Evolutionary conservation across 176 grass and related monocot genomes (phyloP), one percentile per base, ranked within the genome.

Genomic region (Cenchrus americanus): DNA sequence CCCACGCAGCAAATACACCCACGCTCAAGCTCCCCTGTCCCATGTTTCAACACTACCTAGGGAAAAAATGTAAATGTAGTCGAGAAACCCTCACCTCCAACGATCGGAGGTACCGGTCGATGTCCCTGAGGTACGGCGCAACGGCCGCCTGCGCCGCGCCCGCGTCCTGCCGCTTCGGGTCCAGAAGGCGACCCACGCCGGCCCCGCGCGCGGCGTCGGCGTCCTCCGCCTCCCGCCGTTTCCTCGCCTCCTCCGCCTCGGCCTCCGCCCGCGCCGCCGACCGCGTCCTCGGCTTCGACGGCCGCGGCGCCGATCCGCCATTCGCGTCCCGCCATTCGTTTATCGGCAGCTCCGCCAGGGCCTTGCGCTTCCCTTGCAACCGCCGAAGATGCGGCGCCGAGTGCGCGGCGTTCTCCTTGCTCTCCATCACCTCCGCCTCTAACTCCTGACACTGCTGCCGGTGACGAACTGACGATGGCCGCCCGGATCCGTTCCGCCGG

Each of bases 41-140:
- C 5, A 1, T 4, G 34, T 37, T 4, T 4, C 34, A 37, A 37
- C 34, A 3, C 1, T 18, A 23, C 34, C 34, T 37, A 37, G 34
- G 34, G 34, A 18, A 10, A 64, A 69, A 21, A n/a, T n/a, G 23
- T 5, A 57, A 71, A n/a, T 2, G 44, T 26, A 54, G 19, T 64
- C 19, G 41, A 62, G 67, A 54, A 77, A 62, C 8, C 48, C 79
- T 92, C 79, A 92, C 90, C 79, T 92, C 90, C 68, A 89, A 50
- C 46, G 69, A 83, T 37, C 86, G 79, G 50, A 86, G 54, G 75
- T 92, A 86, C 5, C 26, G 73, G 22, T 83, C 69, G 62, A 92
- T 89, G 8, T 83, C 86, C 40, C 10, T 46, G 42, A 73, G 15
- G 54, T 89, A 89, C 10, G 83, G 71, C 37, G 12, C 65, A 14